Percentiles rank a stretch among this genome's conserved stretches.
phyloP scores from a whole-genome alignment of 345 rosid species.

The Salix viminalis region DNA sequence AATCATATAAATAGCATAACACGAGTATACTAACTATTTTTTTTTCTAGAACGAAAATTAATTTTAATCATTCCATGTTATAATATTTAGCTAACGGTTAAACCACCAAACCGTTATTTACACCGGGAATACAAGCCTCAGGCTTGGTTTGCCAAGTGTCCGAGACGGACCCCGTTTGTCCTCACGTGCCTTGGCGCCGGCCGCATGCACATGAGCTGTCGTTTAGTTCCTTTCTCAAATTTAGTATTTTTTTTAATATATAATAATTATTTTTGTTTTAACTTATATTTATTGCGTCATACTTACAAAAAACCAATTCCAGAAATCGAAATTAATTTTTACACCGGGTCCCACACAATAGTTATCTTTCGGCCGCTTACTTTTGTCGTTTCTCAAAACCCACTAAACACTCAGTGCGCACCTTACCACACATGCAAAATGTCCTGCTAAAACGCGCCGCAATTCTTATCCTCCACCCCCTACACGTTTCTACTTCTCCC shows the following conservation, averaged over 20 bases:
- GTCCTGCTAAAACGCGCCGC: constrained; percentile 5
- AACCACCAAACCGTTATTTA: no score
- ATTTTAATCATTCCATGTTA: no score
- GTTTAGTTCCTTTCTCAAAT: constrained; percentile 9
- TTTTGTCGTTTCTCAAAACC: constrained; percentile 31
- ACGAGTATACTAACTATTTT: no score
- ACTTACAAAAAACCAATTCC: background rate
- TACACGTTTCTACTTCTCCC: constrained; percentile 3
- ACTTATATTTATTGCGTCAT: constrained; percentile 8
- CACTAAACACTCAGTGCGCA: constrained; percentile 3
- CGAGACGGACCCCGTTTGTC: constrained; percentile 39
- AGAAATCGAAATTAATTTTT: background rate
- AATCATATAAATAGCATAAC: no score
- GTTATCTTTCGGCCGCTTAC: constrained; percentile 41
- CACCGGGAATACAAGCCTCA: no score
- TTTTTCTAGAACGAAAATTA: no score
- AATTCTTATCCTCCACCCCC: constrained; percentile 21
- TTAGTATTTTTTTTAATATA: background rate
- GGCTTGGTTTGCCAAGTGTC: background rate
- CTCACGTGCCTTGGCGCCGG: constrained; percentile 32
- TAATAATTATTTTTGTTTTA: background rate
- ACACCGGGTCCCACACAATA: constrained; percentile 29
- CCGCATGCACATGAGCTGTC: constrained; percentile 32
- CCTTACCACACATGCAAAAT: background rate
- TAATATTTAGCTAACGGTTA: no score